Evolutionary conservation across 148 eudicot species (phyloP).

Genomic region (Gaultheria prostrata): DNA sequence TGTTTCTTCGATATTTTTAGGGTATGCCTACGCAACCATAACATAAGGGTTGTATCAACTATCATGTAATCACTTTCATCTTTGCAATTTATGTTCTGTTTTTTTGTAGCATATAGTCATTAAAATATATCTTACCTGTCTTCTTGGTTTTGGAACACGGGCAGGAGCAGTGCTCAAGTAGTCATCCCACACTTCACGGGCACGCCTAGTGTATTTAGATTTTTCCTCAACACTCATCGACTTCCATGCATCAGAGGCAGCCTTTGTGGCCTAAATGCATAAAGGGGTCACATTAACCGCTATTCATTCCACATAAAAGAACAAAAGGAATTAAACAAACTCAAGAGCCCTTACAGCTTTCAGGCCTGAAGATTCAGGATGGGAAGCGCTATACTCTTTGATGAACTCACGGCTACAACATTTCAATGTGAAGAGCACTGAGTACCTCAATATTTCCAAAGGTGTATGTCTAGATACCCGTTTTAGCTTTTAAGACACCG

Average conservation of each 20-base stretch:
- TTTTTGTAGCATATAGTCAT: background rate
- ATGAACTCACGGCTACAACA: conserved; percentile 41
- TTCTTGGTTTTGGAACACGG: conserved; percentile 35
- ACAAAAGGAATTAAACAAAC: background rate
- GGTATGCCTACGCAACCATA: background rate
- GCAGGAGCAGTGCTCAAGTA: conserved; percentile 40
- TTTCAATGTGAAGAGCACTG: background rate
- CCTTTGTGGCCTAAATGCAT: conserved; percentile 37
- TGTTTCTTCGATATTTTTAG: background rate
- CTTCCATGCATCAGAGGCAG: conserved; percentile 51
- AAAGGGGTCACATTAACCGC: background rate
- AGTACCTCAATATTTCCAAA: conserved; percentile 2
- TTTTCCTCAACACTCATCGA: conserved; percentile 43
- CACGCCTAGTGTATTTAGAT: conserved; percentile 40
- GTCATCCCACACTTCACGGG: conserved; percentile 52
- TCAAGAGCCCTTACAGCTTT: conserved; percentile 31
- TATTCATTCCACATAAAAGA: background rate
- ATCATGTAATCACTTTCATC: background rate
- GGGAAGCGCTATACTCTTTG: conserved; percentile 48
- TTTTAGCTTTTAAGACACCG: conserved; percentile 5
- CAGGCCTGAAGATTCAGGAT: conserved; percentile 48
- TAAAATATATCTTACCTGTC: conserved; percentile 23
- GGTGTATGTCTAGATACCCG: background rate
- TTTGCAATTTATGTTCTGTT: background rate
- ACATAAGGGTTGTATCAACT: background rate